Evolutionary conservation across 768 basidiomycete genomes (phyloP).

Genomic region (Podaxis sp.): DNA sequence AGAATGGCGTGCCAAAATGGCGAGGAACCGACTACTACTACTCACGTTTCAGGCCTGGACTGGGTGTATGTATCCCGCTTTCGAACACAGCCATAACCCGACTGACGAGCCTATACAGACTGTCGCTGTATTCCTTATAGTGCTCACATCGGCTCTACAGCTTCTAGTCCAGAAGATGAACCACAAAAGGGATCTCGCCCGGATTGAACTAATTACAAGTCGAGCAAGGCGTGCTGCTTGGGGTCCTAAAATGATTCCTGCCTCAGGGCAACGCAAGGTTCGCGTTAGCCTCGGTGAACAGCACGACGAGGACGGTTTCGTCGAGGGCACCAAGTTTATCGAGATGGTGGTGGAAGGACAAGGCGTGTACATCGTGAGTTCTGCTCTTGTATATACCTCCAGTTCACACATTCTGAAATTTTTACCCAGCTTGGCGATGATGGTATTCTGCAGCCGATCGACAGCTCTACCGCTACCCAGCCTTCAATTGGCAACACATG

Average conservation of each 20-base stretch:
- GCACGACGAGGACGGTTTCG: conserved; percentile 54
- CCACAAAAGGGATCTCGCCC: conserved; percentile 64
- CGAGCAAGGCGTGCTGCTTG: conserved; percentile 75
- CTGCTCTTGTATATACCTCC: conserved; percentile 11
- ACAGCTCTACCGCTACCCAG: conserved; percentile 50
- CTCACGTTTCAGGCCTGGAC: conserved; percentile 90
- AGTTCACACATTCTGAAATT: not conserved
- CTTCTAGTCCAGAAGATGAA: conserved; percentile 76
- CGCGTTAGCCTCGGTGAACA: conserved; percentile 63
- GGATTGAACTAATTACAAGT: conserved; percentile 55
- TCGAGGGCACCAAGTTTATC: conserved; percentile 46
- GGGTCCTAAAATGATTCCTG: conserved; percentile 70
- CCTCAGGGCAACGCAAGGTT: conserved; percentile 69
- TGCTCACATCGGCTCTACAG: conserved; percentile 80
- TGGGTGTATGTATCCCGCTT: conserved; percentile 49
- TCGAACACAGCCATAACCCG: not conserved
- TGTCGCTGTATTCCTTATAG: conserved; percentile 70
- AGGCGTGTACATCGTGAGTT: conserved; percentile 68
- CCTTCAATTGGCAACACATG: conserved; percentile 68
- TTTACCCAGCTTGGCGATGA: conserved; percentile 51
- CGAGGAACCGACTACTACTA: conserved; percentile 97
- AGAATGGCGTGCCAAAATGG: conserved; percentile 97
- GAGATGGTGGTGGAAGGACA: conserved; percentile 81
- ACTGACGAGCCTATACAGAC: conserved; percentile 36
- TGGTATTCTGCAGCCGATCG: conserved; percentile 53